Percentiles rank a stretch among this genome's conserved stretches.
Conservation (phyloP, 2,329 filamentous ascomycete genomes). For the Ampelomyces quisqualis region DNA sequence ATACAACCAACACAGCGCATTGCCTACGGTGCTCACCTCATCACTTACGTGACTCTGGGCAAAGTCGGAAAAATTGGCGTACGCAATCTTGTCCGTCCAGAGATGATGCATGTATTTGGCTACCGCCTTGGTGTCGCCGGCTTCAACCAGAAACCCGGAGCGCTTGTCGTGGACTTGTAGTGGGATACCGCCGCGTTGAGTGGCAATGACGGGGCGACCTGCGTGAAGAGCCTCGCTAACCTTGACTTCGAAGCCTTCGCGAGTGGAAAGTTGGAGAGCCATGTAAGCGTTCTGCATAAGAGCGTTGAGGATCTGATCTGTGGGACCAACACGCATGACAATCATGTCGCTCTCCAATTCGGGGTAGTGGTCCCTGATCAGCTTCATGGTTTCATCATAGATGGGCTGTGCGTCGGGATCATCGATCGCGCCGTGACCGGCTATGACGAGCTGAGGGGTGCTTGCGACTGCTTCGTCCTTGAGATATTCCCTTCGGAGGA, state of each 20-base stretch:
- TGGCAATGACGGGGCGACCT: slow-evolving; percentile 75
- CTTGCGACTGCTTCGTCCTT: slow-evolving; percentile 52
- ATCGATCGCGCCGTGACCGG: slow-evolving; percentile 77
- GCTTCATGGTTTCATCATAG: slow-evolving; percentile 69
- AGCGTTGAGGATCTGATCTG: slow-evolving; percentile 77
- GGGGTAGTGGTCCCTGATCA: slow-evolving; percentile 62
- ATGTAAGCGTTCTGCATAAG: slow-evolving; percentile 71
- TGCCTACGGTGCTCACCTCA: slow-evolving; percentile 79
- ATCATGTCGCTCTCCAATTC: slow-evolving; percentile 60
- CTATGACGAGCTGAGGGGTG: slow-evolving; percentile 71
- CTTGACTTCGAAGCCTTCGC: slow-evolving; percentile 85
- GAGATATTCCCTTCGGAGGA: slow-evolving; percentile 65
- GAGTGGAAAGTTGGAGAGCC: slow-evolving; percentile 75
- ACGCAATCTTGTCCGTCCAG: slow-evolving; percentile 65
- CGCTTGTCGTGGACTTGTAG: slow-evolving; percentile 71
- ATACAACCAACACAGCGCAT: slow-evolving; percentile 74
- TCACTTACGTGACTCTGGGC: slow-evolving; percentile 70
- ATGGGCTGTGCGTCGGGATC: slow-evolving; percentile 74
- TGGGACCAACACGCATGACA: slow-evolving; percentile 73
- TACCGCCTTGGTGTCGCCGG: slow-evolving; percentile 66
- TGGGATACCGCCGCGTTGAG: slow-evolving; percentile 74
- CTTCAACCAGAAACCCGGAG: slow-evolving; percentile 72
- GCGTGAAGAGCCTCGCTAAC: slow-evolving; percentile 82
- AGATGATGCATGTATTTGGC: slow-evolving; percentile 66
- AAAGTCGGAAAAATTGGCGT: slow-evolving; percentile 65